Percentiles rank a stretch among this genome's conserved stretches.
These are phyloP conservation scores for Kalmanozyma brasiliensis DNA, from an alignment of 1,284 basidiomycete species.

Conservation along the genomic window DNA sequence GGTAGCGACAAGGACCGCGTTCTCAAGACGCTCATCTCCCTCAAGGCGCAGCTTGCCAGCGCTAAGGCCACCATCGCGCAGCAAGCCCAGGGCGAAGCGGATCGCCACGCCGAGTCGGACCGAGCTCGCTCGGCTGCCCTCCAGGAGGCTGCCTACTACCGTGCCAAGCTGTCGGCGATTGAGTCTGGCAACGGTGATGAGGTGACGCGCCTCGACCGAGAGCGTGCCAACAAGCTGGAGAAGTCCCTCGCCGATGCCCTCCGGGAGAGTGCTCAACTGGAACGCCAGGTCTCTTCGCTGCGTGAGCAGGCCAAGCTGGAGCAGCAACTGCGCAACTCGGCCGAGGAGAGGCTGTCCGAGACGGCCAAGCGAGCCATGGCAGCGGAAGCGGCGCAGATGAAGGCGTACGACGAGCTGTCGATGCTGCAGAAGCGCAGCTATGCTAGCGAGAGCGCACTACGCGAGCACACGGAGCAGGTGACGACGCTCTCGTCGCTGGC, in stretches of 20 bases:
- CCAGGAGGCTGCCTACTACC: constrained; percentile 95
- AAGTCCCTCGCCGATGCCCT: constrained; percentile 79
- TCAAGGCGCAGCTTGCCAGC: constrained; percentile 88
- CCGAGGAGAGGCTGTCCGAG: constrained; percentile 83
- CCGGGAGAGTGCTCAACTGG: constrained; percentile 77
- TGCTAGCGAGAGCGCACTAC: constrained; percentile 76
- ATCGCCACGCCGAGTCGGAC: constrained; percentile 83
- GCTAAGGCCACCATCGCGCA: constrained; percentile 81
- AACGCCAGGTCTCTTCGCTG: constrained; percentile 74
- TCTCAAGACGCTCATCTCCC: constrained; percentile 79
- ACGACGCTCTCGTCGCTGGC: constrained; percentile 79
- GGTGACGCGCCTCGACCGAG: constrained; percentile 77
- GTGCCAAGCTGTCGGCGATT: constrained; percentile 87
- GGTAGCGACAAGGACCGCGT: constrained; percentile 71
- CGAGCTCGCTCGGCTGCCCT: constrained; percentile 81
- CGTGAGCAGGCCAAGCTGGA: constrained; percentile 73
- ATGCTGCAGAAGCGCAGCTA: constrained; percentile 78
- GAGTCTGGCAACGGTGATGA: constrained; percentile 80
- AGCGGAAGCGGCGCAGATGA: constrained; percentile 82
- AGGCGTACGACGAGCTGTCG: constrained; percentile 77
- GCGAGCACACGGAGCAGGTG: constrained; percentile 82
- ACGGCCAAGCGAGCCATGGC: constrained; percentile 82
- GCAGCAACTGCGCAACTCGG: constrained; percentile 74
- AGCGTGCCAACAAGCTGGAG: constrained; percentile 84
- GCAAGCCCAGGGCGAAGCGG: constrained; percentile 80